A percentile compares a stretch with the other conserved stretches of the same genome.
Evolutionary conservation across 768 basidiomycete species (phyloP).

Genomic region (Rhodotorula babjevae): DNA sequence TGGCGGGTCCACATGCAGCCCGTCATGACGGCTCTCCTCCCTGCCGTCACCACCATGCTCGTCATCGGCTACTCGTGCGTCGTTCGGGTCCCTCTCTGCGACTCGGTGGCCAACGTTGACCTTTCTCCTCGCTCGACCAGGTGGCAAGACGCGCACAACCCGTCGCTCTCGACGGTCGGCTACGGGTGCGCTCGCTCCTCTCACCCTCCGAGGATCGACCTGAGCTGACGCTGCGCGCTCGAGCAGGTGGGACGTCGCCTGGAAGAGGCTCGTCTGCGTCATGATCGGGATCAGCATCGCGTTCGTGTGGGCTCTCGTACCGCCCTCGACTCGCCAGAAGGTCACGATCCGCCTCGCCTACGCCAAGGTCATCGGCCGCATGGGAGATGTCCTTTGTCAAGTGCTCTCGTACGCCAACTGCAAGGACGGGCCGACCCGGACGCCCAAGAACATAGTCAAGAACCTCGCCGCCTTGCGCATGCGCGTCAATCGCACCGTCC

Average conservation of each 20-base stretch:
- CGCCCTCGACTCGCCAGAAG: conserved; percentile 3
- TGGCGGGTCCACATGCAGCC: conserved; percentile 47
- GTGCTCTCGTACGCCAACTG: conserved; percentile 28
- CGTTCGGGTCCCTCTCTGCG: not conserved
- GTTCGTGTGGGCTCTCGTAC: not conserved
- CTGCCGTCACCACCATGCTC: conserved; percentile 30
- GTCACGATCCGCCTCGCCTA: conserved; percentile 35
- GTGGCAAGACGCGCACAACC: conserved; percentile 33
- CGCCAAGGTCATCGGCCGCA: conserved; percentile 24
- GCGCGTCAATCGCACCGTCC: conserved; percentile 25
- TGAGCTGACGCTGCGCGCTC: too few relatives aligned
- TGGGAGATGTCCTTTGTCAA: conserved; percentile 29
- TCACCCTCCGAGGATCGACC: too few relatives aligned
- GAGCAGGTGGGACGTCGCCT: conserved; percentile 26
- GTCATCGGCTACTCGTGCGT: conserved; percentile 33
- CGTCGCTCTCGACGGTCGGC: conserved; percentile 16
- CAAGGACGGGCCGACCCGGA: conserved; percentile 27
- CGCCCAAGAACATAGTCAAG: conserved; percentile 34
- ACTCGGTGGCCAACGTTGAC: too few relatives aligned
- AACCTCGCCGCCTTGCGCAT: conserved; percentile 24
- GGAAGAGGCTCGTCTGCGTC: conserved; percentile 34
- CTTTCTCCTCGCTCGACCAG: not conserved
- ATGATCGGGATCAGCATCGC: conserved; percentile 37
- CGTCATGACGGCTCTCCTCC: conserved; percentile 27
- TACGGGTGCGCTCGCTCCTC: conserved; percentile 13